Evolutionary conservation across 805 yeast genomes (phyloP).

Genomic region (Wickerhamomyces tratensis): DNA sequence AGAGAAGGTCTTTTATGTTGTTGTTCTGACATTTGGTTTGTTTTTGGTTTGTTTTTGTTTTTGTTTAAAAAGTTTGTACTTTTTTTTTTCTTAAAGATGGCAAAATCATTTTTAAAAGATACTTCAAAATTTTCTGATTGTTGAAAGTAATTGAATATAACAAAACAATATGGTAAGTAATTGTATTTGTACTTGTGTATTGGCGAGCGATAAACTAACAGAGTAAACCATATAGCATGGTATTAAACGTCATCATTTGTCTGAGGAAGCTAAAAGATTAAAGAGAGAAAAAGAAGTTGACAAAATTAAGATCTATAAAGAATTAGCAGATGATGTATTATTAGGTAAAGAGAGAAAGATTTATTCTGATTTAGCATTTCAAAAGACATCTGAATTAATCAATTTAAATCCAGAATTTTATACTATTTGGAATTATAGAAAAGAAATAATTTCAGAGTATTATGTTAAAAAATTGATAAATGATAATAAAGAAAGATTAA

Average conservation of each 20-base stretch:
- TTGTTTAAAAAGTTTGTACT: background rate
- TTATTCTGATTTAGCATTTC: constrained; percentile 31
- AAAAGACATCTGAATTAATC: constrained; percentile 47
- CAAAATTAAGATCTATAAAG: constrained; percentile 48
- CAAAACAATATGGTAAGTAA: background rate
- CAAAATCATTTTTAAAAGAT: too few relatives aligned
- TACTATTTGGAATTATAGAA: constrained; percentile 82
- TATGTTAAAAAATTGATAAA: constrained; percentile 5
- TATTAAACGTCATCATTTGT: constrained; percentile 46
- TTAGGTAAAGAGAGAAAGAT: constrained; percentile 17
- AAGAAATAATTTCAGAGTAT: constrained; percentile 45
- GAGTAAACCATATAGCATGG: constrained; percentile 46
- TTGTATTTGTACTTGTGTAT: background rate
- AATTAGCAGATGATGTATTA: constrained; percentile 35
- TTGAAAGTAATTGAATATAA: too few relatives aligned
- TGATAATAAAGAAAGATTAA: constrained; percentile 12
- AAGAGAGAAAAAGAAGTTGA: constrained; percentile 49
- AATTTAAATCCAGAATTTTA: constrained; percentile 77
- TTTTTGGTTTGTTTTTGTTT: background rate
- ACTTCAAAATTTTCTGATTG: too few relatives aligned
- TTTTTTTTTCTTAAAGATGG: too few relatives aligned
- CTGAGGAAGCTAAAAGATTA: constrained; percentile 42
- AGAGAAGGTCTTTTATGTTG: constrained; percentile 33
- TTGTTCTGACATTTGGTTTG: constrained; percentile 9
- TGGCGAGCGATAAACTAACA: too few relatives aligned